These are phyloP conservation scores for Tagetes erecta DNA, from an alignment of 129 eudicot genomes.

Conservation along the genomic window DNA sequence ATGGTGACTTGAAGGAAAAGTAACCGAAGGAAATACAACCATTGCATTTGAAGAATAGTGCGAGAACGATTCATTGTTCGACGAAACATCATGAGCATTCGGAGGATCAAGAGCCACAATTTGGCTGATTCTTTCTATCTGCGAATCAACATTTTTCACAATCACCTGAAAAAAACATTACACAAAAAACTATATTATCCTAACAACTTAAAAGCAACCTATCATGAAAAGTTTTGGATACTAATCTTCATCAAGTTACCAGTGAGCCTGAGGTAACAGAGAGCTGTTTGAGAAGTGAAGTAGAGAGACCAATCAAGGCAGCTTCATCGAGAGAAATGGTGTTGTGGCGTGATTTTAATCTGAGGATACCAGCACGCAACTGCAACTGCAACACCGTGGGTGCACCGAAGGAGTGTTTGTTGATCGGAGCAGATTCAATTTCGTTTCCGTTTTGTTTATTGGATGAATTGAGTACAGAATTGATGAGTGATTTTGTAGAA, in stretches of 20 bases:
- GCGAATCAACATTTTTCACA: slow-evolving; percentile 53
- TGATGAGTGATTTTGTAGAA: slow-evolving; percentile 71
- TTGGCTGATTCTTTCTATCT: slow-evolving; percentile 62
- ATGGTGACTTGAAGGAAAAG: slow-evolving; percentile 37
- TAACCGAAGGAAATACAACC: slow-evolving; percentile 63
- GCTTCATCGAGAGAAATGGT: slow-evolving; percentile 52
- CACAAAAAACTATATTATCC: neutral
- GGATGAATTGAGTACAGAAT: slow-evolving; percentile 50
- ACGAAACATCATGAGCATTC: slow-evolving; percentile 19
- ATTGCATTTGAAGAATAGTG: slow-evolving; percentile 36
- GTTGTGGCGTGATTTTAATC: slow-evolving; percentile 29
- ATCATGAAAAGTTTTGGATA: neutral
- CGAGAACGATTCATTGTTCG: slow-evolving; percentile 21
- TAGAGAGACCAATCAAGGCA: slow-evolving; percentile 74
- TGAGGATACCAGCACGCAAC: slow-evolving; percentile 70
- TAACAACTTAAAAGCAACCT: neutral
- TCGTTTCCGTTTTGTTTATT: neutral
- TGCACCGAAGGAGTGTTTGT: slow-evolving; percentile 21
- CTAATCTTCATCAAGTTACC: slow-evolving; percentile 31
- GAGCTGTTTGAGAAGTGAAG: slow-evolving; percentile 58
- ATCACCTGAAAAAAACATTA: slow-evolving; percentile 47
- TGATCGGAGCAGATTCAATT: slow-evolving; percentile 27
- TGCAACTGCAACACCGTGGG: slow-evolving; percentile 37
- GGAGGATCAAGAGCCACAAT: slow-evolving; percentile 89
- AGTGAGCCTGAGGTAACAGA: slow-evolving; percentile 73